phyloP scores from a whole-genome alignment of 805 yeast genomes.

The Myxozyma sirexii region DNA sequence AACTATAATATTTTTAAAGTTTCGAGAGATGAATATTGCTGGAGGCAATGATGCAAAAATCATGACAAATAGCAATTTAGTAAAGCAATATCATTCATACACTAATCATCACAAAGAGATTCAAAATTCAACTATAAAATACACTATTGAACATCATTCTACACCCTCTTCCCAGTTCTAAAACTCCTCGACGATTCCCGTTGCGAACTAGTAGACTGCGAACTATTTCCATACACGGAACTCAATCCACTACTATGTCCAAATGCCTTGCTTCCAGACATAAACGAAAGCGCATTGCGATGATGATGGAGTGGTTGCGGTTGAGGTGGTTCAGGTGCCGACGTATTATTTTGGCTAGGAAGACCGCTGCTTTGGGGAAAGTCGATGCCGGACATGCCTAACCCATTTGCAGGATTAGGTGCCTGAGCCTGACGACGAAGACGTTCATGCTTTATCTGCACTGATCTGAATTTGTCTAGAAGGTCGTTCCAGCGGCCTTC shows the following conservation, averaged over 20 bases:
- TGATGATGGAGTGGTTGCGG: slow-evolving; percentile 26
- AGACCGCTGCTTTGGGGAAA: slow-evolving; percentile 1
- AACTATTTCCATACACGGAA: neutral
- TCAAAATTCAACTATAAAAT: no score
- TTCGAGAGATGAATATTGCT: neutral
- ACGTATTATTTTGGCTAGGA: neutral
- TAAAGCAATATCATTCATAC: neutral
- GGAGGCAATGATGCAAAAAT: neutral
- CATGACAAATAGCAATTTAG: neutral
- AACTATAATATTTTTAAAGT: neutral
- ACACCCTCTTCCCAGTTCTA: slow-evolving; percentile 8
- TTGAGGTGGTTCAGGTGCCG: slow-evolving; percentile 6
- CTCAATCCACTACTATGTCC: neutral
- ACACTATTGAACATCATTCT: neutral
- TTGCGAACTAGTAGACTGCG: neutral
- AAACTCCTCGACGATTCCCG: slow-evolving; percentile 7
- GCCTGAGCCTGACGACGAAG: slow-evolving; percentile 24
- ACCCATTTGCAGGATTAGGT: neutral
- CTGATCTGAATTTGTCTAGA: slow-evolving; percentile 51
- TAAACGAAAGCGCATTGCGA: slow-evolving; percentile 26
- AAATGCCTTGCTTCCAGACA: slow-evolving; percentile 16
- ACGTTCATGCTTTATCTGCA: slow-evolving; percentile 51
- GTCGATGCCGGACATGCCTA: slow-evolving; percentile 15
- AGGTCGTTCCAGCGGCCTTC: slow-evolving; percentile 48
- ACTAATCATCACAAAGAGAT: neutral